Percentiles rank a stretch among this genome's conserved stretches.
Evolutionary conservation across 2,329 filamentous ascomycete genomes (phyloP).

Genomic region (Stagonosporopsis cucurbitacearum): DNA sequence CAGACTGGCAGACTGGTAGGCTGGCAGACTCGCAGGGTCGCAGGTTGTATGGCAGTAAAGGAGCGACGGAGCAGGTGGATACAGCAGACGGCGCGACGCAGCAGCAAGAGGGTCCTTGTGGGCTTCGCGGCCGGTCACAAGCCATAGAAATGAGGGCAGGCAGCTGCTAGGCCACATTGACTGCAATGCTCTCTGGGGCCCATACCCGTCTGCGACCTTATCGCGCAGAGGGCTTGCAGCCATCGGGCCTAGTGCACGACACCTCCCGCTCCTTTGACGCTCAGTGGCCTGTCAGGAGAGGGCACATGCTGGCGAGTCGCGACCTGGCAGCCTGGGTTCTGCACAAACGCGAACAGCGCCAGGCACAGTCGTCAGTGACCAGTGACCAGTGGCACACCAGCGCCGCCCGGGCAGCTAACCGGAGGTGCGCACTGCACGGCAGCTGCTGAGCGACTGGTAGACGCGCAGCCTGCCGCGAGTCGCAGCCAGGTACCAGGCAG

Average conservation of each 20-base stretch:
- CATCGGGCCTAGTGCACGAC: conserved; percentile 25
- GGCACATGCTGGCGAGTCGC: conserved; percentile 15
- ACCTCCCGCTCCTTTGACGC: conserved; percentile 23
- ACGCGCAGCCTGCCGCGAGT: not conserved
- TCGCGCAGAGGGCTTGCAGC: conserved; percentile 19
- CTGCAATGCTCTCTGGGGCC: conserved; percentile 23
- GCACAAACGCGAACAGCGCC: conserved; percentile 20
- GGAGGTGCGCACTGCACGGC: not conserved
- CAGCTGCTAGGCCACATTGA: conserved; percentile 28
- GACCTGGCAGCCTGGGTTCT: too few relatives aligned
- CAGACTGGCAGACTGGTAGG: not conserved
- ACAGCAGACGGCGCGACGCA: conserved; percentile 10
- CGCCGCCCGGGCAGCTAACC: conserved; percentile 1
- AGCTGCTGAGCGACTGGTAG: not conserved
- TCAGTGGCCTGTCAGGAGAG: conserved; percentile 18
- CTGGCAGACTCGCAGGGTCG: not conserved
- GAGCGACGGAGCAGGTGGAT: conserved; percentile 14
- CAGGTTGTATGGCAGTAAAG: not conserved
- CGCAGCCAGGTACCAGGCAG: too few relatives aligned
- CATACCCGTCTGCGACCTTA: conserved; percentile 32
- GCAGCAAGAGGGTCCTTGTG: conserved; percentile 19
- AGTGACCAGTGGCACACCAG: too few relatives aligned
- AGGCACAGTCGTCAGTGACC: too few relatives aligned
- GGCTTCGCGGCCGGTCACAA: conserved; percentile 21
- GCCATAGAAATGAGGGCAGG: conserved; percentile 16